Conservation (phyloP, 2,329 filamentous ascomycete genomes). For the Chrysosporium queenslandicum region DNA sequence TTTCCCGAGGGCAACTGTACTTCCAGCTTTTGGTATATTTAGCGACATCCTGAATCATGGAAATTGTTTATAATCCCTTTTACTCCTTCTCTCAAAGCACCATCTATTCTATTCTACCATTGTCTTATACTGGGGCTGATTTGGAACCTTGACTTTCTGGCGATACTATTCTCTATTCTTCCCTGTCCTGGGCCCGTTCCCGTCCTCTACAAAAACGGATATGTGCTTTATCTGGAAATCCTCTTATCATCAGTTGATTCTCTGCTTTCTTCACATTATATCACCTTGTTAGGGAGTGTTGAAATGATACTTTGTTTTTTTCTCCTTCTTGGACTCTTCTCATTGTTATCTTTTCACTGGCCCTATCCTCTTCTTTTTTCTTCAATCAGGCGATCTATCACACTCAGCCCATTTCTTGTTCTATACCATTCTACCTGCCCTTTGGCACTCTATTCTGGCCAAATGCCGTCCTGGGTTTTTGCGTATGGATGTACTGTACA, state of each 20-base stretch:
- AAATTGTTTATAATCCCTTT: neutral
- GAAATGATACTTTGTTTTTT: neutral
- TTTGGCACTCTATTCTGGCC: too few relatives aligned
- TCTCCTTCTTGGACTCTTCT: too few relatives aligned
- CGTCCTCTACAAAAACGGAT: neutral
- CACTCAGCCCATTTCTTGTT: too few relatives aligned
- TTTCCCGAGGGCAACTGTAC: neutral
- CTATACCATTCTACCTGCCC: too few relatives aligned
- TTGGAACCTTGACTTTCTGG: neutral
- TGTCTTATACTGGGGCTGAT: neutral
- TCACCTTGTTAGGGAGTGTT: neutral
- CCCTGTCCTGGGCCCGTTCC: neutral
- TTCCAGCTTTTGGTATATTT: neutral
- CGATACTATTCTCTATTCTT: too few relatives aligned
- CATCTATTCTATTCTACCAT: neutral
- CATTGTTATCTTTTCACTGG: too few relatives aligned
- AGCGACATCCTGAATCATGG: neutral
- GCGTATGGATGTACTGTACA: too few relatives aligned
- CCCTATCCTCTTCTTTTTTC: too few relatives aligned
- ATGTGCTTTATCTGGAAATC: too few relatives aligned
- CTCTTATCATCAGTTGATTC: neutral
- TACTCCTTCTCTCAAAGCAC: neutral
- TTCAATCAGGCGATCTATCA: too few relatives aligned
- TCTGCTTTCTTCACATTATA: neutral
- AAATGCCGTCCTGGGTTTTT: too few relatives aligned